phyloP scores from a whole-genome alignment of 2,329 filamentous ascomycete species.

The Aspergillus melleus region DNA sequence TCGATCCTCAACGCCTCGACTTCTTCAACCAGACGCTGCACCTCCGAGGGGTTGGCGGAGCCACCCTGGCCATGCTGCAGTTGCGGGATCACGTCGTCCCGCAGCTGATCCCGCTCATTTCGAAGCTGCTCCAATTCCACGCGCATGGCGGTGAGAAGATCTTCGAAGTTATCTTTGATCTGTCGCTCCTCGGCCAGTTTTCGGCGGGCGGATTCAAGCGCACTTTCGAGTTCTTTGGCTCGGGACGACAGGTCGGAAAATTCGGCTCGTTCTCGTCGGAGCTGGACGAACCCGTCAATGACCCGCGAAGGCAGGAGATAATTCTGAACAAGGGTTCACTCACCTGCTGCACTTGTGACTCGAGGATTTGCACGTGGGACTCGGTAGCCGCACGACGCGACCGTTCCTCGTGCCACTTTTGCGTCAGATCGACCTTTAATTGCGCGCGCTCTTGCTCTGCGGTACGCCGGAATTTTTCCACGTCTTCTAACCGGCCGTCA shows the following conservation, averaged over 20 bases:
- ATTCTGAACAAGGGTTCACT: conserved; percentile 18
- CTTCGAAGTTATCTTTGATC: conserved; percentile 90
- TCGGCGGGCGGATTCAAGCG: conserved; percentile 78
- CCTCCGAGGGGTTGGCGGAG: conserved; percentile 44
- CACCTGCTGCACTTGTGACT: conserved; percentile 71
- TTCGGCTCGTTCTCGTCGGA: conserved; percentile 56
- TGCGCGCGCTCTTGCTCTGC: conserved; percentile 90
- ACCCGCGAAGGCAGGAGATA: background rate
- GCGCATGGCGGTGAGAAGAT: conserved; percentile 79
- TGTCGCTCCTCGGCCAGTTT: conserved; percentile 81
- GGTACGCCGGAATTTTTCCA: conserved; percentile 78
- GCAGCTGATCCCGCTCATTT: conserved; percentile 80
- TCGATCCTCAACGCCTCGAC: conserved; percentile 63
- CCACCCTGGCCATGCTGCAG: conserved; percentile 62
- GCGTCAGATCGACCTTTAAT: conserved; percentile 78
- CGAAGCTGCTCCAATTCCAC: conserved; percentile 77
- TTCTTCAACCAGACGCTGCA: conserved; percentile 81
- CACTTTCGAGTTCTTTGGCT: conserved; percentile 74
- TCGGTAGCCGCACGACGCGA: conserved; percentile 73
- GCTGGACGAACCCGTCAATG: conserved; percentile 25
- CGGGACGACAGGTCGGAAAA: conserved; percentile 51
- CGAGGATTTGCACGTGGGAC: conserved; percentile 77
- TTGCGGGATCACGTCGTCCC: conserved; percentile 82
- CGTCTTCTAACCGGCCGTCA: conserved; percentile 65
- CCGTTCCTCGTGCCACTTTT: conserved; percentile 85